Evolutionary conservation across 306 rosid species (phyloP), one percentile per base, ranked within the genome.

Genomic region (Inga laurina): DNA sequence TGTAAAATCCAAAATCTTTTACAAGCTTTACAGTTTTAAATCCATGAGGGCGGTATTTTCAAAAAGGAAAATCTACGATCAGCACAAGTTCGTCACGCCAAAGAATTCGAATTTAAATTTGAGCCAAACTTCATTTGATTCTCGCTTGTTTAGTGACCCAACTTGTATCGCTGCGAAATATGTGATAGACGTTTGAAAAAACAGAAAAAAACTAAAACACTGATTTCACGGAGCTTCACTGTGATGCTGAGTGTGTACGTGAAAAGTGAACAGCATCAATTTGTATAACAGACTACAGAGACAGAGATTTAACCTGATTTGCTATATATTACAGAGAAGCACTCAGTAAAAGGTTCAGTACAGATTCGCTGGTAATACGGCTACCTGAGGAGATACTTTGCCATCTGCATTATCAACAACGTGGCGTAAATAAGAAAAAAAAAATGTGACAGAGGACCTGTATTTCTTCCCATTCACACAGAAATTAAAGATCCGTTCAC

Each of bases 201-300:
- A 10, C 2, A 56, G 30, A 8, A 12, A 21, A n/a, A 56, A 56
- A 56, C n/a, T 8, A 21, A 56, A 56, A n/a, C 30, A 56, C 14
- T 59, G 10, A 59, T 22, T 22, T 59, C 66, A 10, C 5, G 64
- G 24, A 3, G 9, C 64, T n/a, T 57, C 27, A 57, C 70, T 37
- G 41, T 34, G 64, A 39, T 13, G 22, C 48, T 61, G 35, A 10
- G 34, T 18, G 75, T 49, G 70, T 51, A 51, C 84, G n/a, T 49
- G 35, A 46, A 48, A 8, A 73, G 67, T 35, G 76, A 74, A 82
- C 68, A 68, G 18, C 69, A 37, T 54, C 68, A 44, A 43, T 45
- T 69, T 83, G 7, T 7, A 22, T 52, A 30, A 49, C n/a, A 27
- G 30, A 27, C 30, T 27, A 27, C 30, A n/a, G 52, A n/a, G 52